Evolutionary conservation across 768 basidiomycete species (phyloP).

Genomic region (Kwoniella dejecticola): DNA sequence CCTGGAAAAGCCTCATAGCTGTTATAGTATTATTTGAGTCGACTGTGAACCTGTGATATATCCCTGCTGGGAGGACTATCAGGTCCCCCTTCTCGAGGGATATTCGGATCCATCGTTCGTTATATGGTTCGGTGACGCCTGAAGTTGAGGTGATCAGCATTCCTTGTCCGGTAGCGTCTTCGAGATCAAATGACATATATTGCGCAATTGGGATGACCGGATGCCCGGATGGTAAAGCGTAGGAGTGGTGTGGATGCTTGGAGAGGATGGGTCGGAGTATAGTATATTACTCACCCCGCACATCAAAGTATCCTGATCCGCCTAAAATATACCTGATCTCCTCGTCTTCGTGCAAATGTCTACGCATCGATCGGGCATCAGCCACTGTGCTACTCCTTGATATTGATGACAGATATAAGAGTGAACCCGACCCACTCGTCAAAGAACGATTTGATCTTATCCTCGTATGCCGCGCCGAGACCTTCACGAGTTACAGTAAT

Average conservation of each 20-base stretch:
- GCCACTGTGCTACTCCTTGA: too few species aligned
- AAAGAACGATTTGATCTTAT: conserved; percentile 79
- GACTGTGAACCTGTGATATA: conserved; percentile 93
- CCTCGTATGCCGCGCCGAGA: conserved; percentile 80
- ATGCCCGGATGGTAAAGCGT: too few species aligned
- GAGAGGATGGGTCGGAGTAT: too few species aligned
- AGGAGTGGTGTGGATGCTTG: too few species aligned
- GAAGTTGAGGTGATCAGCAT: too few species aligned
- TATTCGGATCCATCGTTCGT: conserved; percentile 74
- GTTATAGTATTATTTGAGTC: conserved; percentile 73
- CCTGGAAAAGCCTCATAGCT: conserved; percentile 84
- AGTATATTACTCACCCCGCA: conserved; percentile 68
- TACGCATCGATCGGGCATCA: conserved; percentile 46
- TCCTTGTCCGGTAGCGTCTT: neutral
- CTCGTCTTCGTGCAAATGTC: conserved; percentile 94
- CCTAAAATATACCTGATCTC: conserved; percentile 86
- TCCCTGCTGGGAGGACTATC: conserved; percentile 78
- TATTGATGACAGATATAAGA: too few species aligned
- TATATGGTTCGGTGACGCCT: conserved; percentile 27
- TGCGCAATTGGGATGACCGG: too few species aligned
- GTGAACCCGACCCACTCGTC: conserved; percentile 67
- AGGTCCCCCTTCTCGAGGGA: conserved; percentile 77
- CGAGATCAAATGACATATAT: too few species aligned
- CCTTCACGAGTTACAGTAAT: conserved; percentile 77
- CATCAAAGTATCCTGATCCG: conserved; percentile 91